Percentiles rank a stretch among this genome's conserved stretches.
Conservation (phyloP, 2,329 filamentous ascomycete genomes). For the Coleophoma crateriformis region DNA sequence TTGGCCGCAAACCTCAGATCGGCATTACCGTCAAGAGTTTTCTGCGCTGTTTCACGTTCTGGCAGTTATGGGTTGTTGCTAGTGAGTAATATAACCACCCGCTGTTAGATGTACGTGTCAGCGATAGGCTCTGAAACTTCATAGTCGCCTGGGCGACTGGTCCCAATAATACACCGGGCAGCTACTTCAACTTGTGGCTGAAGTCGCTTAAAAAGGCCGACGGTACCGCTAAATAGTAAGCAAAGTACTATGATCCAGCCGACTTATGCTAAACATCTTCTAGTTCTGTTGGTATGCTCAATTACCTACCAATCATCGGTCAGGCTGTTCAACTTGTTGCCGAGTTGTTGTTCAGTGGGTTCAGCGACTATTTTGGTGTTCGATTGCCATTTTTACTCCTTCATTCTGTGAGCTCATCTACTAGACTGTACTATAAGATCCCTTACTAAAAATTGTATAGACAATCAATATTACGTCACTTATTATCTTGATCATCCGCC, state of each 20-base stretch:
- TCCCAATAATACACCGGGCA: neutral
- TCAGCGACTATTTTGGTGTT: constrained; percentile 5
- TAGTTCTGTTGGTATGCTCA: neutral
- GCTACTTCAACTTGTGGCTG: constrained; percentile 1
- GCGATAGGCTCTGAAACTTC: neutral
- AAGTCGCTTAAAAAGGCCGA: neutral
- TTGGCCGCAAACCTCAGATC: neutral
- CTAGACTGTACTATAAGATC: neutral
- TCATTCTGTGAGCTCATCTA: neutral
- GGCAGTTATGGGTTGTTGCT: neutral
- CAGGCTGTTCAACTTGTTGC: constrained; percentile 5
- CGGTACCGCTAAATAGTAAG: neutral
- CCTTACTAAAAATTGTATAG: neutral
- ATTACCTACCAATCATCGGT: constrained; percentile 2
- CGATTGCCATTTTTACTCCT: constrained; percentile 4
- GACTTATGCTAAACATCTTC: neutral
- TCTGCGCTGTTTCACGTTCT: neutral
- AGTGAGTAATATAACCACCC: neutral
- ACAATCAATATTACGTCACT: constrained; percentile 6
- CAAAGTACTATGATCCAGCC: neutral
- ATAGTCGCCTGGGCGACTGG: neutral
- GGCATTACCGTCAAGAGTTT: neutral
- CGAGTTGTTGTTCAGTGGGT: constrained; percentile 7
- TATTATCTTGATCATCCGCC: constrained; percentile 6
- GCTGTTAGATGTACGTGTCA: neutral